A percentile compares a stretch with the other conserved stretches of the same genome.
These are phyloP conservation scores for Eustoma russellianum DNA, from an alignment of 257 asterid species.

Conservation along the genomic window DNA sequence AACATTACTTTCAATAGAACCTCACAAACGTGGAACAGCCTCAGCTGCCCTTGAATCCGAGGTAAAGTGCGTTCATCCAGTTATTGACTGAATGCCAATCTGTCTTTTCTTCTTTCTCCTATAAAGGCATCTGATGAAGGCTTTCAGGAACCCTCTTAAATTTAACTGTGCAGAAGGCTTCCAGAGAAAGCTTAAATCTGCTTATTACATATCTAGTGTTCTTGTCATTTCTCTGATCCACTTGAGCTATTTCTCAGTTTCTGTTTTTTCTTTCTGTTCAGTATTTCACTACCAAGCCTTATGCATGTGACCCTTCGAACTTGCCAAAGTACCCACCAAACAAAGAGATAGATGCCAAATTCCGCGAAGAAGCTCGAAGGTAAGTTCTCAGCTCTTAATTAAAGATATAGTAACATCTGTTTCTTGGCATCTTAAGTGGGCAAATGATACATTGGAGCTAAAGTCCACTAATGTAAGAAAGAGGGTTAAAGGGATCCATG, in stretches of 20 bases:
- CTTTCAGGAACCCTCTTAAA: not conserved
- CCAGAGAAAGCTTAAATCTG: too few relatives aligned
- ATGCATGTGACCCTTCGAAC: slow-evolving; percentile 75
- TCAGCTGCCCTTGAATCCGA: slow-evolving; percentile 56
- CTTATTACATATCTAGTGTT: not conserved
- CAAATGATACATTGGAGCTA: not conserved
- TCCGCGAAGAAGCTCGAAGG: slow-evolving; percentile 72
- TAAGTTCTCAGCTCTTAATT: slow-evolving; percentile 3
- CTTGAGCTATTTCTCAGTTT: not conserved
- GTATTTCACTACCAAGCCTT: slow-evolving; percentile 70
- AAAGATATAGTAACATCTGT: not conserved
- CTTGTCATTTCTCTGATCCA: not conserved
- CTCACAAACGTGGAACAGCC: slow-evolving; percentile 68
- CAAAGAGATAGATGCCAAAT: slow-evolving; percentile 94
- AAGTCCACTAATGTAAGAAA: not conserved
- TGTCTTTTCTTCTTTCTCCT: not conserved
- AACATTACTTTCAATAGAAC: slow-evolving; percentile 65
- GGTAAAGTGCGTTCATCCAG: slow-evolving; percentile 21
- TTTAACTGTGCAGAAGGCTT: too few relatives aligned
- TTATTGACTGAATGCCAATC: too few relatives aligned
- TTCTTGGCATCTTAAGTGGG: not conserved
- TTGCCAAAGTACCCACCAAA: slow-evolving; percentile 83
- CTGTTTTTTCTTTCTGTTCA: slow-evolving; percentile 12
- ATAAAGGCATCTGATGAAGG: too few relatives aligned
- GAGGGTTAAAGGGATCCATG: not conserved